A percentile compares a stretch with the other conserved stretches of the same genome.
These are phyloP conservation scores for Sicyos edulis DNA, from an alignment of 306 rosid genomes.

Conservation along the genomic window DNA sequence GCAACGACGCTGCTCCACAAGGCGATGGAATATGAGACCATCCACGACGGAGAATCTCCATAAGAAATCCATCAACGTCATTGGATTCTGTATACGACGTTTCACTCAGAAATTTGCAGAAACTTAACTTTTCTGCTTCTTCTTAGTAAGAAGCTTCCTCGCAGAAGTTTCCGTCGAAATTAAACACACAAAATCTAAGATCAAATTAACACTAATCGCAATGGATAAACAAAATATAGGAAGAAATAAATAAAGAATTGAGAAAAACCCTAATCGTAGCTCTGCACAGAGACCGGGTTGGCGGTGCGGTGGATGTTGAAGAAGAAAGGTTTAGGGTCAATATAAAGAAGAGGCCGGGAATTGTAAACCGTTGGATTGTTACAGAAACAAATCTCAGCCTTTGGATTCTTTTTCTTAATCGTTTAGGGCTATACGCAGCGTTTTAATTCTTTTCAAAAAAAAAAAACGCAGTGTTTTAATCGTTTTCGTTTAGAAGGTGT, in stretches of 20 bases:
- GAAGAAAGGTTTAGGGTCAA: background rate
- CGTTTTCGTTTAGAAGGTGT: too few species aligned
- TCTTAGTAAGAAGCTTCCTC: slow-evolving; percentile 27
- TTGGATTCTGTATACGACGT: slow-evolving; percentile 33
- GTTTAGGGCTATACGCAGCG: too few species aligned
- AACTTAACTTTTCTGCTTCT: slow-evolving; percentile 37
- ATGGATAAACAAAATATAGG: background rate
- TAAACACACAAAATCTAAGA: background rate
- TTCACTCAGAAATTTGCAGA: slow-evolving; percentile 52
- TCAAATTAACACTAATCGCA: background rate
- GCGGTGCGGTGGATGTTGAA: too few species aligned
- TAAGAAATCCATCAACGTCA: slow-evolving; percentile 36
- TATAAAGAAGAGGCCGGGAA: background rate
- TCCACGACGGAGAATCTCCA: slow-evolving; percentile 33
- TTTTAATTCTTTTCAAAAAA: too few species aligned
- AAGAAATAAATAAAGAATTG: background rate
- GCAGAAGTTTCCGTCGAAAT: slow-evolving; percentile 44
- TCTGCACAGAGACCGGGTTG: background rate
- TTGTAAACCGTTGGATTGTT: slow-evolving; percentile 8
- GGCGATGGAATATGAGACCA: slow-evolving; percentile 68
- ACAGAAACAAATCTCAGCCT: background rate
- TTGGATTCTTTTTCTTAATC: background rate
- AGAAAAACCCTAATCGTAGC: background rate
- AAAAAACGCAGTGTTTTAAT: too few species aligned
- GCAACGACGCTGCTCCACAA: slow-evolving; percentile 59